Base-by-base conservation (phyloP, 2,329 filamentous ascomycete genomes). In the Coleophoma eucalyptorum region DNA sequence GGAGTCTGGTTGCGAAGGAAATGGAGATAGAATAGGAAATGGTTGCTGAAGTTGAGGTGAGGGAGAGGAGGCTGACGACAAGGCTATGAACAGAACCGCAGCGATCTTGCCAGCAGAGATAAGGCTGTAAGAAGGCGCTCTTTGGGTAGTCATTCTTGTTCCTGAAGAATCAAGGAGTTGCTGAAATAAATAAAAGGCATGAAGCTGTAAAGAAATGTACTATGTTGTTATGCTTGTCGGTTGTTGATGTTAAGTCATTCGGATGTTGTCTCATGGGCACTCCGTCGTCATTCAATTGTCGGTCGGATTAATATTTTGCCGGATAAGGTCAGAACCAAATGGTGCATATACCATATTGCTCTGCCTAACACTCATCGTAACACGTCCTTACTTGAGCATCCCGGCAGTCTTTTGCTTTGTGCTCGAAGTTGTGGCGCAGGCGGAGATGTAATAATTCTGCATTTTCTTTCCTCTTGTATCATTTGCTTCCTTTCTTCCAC, bases 21-120 rank as follows among this genome's bases (percentile, higher is more conserved):
- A 55, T n/a, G 61, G 60, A 12, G 57, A 51, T 20, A 62, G 52
- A 42, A 62, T 50, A 26, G 58, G 63, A 45, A 71, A 60, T 21
- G 73, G 72, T 42, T 72, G 72, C 32, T 76, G 66, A 43, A 77
- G 50, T 74, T 66, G 49, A 63, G 51, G 55, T 54, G 61, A 68
- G 43, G 69, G 67, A 42, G 70, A 63, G 19, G 72, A 62, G 18
- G 74, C 69, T 51, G 69, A 72, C 18, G 79, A 74, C 61, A 84
- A 69, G 58, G 84, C 82, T 48, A 90, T 78, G 69, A 89, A 83
- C 20, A 84, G 85, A 55, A 90, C 70, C 52, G 83, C 79, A 13
- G 85, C 86, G 58, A 87, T 79, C 71, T 79, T 80, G 68, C 77
- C 77, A 49, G 79, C 73, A 62, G 85, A 87, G 58, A 67, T 70